These are phyloP conservation scores for Cochlearia excelsa DNA, from an alignment of 345 rosid genomes.

Conservation along the genomic window DNA sequence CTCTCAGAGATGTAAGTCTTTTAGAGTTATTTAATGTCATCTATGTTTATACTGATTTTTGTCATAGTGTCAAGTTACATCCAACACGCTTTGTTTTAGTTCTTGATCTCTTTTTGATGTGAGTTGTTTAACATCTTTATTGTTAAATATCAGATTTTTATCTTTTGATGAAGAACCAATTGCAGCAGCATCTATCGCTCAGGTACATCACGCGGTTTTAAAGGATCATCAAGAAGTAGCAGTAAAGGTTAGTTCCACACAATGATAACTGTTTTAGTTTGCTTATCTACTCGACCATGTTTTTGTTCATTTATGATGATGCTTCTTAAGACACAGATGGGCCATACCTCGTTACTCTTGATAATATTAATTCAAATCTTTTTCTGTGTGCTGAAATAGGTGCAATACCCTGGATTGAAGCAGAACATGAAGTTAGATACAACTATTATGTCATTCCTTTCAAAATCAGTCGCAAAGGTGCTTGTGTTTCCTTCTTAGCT, in stretches of 20 bases:
- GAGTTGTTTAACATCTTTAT: background rate
- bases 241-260: constrained; percentile 56
- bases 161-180: constrained; percentile 83
- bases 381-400: constrained; percentile 42
- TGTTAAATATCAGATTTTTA: constrained; percentile 50
- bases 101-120: background rate
- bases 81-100: background rate
- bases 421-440: constrained; percentile 70
- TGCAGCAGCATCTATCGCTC: constrained; percentile 97
- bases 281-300: constrained; percentile 1
- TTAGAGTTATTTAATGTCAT: background rate
- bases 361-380: background rate
- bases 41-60: background rate
- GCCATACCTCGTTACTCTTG: background rate
- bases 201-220: constrained; percentile 75
- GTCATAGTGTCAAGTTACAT: background rate
- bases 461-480: constrained; percentile 67
- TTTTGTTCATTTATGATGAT: constrained; percentile 15
- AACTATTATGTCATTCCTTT: constrained; percentile 67
- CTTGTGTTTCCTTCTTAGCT: constrained; percentile 6
- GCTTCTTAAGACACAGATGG: background rate
- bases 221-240: constrained; percentile 71
- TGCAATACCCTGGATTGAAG: constrained; percentile 82
- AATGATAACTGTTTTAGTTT: constrained; percentile 3
- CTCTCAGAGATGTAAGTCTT: constrained; percentile 55